These are phyloP conservation scores for Aspergillus bombycis DNA, from an alignment of 2,329 filamentous ascomycete species.

Conservation along the genomic window DNA sequence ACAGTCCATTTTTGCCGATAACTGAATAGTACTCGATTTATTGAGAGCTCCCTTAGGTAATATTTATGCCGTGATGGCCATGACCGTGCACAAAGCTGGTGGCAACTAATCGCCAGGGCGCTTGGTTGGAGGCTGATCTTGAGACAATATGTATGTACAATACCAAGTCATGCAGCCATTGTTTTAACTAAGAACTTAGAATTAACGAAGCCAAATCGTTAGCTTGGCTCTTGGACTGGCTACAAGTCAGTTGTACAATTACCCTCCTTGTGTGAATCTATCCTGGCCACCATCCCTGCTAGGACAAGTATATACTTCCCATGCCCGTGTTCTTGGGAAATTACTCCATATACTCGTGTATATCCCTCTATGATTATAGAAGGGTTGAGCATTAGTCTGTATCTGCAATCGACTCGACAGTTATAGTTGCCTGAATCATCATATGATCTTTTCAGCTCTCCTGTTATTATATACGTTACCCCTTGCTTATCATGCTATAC, in stretches of 20 bases:
- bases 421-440: too few relatives aligned
- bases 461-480: too few relatives aligned
- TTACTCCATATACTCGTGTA: neutral
- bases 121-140: neutral
- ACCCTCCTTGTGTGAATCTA: neutral
- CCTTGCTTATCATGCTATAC: too few relatives aligned
- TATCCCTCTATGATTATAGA: too few relatives aligned
- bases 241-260: neutral
- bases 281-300: neutral
- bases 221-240: neutral
- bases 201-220: neutral
- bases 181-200: too few relatives aligned
- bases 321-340: too few relatives aligned
- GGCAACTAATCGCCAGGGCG: neutral
- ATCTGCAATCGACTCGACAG: too few relatives aligned
- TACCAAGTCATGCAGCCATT: neutral
- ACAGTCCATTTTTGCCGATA: neutral
- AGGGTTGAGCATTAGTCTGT: too few relatives aligned
- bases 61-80: neutral
- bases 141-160: neutral
- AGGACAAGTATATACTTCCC: neutral
- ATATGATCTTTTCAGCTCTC: too few relatives aligned
- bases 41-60: neutral
- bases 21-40: neutral
- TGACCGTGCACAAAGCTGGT: neutral